These are phyloP conservation scores for Lathyrus sativus DNA, from an alignment of 306 rosid genomes.

Conservation along the genomic window DNA sequence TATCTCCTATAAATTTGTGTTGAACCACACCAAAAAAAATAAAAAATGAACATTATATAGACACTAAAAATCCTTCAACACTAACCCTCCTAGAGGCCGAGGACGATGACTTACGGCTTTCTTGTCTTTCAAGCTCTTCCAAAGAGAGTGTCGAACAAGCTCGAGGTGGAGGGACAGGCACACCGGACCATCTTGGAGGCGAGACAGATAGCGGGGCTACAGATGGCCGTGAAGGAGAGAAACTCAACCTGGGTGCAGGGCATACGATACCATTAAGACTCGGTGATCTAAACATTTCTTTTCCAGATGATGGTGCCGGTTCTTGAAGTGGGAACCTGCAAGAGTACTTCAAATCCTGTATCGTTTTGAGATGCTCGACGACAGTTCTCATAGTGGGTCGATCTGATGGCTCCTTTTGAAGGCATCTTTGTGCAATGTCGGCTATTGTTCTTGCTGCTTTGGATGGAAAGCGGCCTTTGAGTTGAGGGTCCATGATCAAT, in stretches of 20 bases:
- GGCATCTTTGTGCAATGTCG: constrained; percentile 86
- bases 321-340: constrained; percentile 88
- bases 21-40: constrained; percentile 60
- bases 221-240: constrained; percentile 81
- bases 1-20: constrained; percentile 78
- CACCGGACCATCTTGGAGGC: constrained; percentile 61
- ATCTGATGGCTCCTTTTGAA: constrained; percentile 90
- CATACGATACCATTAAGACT: constrained; percentile 77
- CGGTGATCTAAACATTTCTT: constrained; percentile 80
- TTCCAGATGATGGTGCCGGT: constrained; percentile 64
- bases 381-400: constrained; percentile 97
- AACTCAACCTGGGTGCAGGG: constrained; percentile 68
- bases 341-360: constrained; percentile 83
- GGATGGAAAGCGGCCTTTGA: constrained; percentile 85
- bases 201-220: constrained; percentile 55
- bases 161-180: constrained; percentile 55
- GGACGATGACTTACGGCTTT: constrained; percentile 79
- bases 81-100: constrained; percentile 70
- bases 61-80: constrained; percentile 91
- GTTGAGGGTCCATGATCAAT: constrained; percentile 89
- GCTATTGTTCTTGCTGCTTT: constrained; percentile 91
- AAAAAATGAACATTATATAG: constrained; percentile 56
- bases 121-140: constrained; percentile 76
- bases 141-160: constrained; percentile 69
- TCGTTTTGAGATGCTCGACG: constrained; percentile 68